Evolutionary conservation across 2,329 filamentous ascomycete species (phyloP), one percentile per base, ranked within the genome.

Genomic region (Polytolypa hystricis): DNA sequence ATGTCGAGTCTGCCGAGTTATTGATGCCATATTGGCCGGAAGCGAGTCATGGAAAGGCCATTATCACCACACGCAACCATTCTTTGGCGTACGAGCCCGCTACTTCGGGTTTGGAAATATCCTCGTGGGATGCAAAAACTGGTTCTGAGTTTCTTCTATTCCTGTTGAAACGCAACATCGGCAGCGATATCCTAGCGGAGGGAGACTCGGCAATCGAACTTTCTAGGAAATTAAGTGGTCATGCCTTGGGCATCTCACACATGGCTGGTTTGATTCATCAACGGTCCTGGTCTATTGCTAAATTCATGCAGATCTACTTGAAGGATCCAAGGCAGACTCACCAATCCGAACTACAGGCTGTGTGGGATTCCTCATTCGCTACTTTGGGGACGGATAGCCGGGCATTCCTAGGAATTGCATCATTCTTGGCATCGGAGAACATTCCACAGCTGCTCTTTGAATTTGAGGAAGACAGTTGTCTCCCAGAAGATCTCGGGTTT

Each of bases 51-150:
- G 42, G 40, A 5, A 7, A 35, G 9, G 40, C 38, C 5, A 19
- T 44, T 3, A 35, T 44, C 25, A 44, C 42, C 5, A 44, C 42
- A 3, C 37, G 40, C n/a, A 44, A 44, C 23, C 37, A 40, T 40
- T 30, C 19, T 5, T 26, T 44, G 2, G 40, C 37, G 5, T 44
- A 30, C 23, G 27, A 44, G 10, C 33, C 30, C 4, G 29, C 42
- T 9, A 33, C 30, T 20, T 9, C 7, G 11, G 37, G 40, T 9
- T 15, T 43, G 18, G 41, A 43, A 25, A 30, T 43, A 9, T 8
- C 28, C 7, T 5, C 30, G 14, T 43, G 35, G 38, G 41, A 53
- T 29, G 11, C 14, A 7, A 30, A 16, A n/a, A 30, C 28, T 7
- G 28, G 28, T 12, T 30, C 28, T n/a, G 28, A 30, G 28, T 30